Conservation (phyloP, 305 asterid species). For the Galium porrigens region DNA sequence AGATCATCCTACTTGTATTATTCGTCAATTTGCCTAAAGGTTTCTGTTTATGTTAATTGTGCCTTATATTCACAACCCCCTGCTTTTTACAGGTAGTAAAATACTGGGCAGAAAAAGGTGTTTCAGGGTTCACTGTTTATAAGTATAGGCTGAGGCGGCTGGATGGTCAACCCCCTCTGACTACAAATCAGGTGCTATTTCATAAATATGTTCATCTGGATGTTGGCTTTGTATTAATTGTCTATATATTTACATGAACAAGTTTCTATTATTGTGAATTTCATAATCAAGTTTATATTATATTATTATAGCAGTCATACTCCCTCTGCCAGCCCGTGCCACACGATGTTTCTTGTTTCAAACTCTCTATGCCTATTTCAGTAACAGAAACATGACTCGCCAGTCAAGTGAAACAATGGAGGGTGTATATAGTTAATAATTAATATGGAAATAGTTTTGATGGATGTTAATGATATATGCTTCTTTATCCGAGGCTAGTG, state of each 20-base stretch:
- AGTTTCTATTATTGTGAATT: not conserved
- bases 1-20: not conserved
- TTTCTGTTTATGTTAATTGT: not conserved
- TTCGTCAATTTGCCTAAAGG: not conserved
- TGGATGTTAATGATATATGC: too few species aligned
- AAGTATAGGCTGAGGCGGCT: constrained; percentile 52
- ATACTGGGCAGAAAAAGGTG: constrained; percentile 76
- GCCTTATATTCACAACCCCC: not conserved
- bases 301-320: too few species aligned
- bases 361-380: too few species aligned
- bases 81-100: constrained; percentile 40
- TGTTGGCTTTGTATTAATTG: not conserved
- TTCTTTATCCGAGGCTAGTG: too few species aligned
- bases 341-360: too few species aligned
- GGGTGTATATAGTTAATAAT: not conserved
- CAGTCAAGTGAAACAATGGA: not conserved
- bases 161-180: constrained; percentile 67
- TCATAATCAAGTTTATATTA: not conserved
- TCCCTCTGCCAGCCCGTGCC: too few species aligned
- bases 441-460: too few species aligned
- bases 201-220: not conserved
- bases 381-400: not conserved
- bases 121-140: constrained; percentile 64
- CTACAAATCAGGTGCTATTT: constrained; percentile 51
- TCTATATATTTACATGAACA: not conserved